phyloP scores from a whole-genome alignment of 1,284 basidiomycete species.

The Hypsizygus ulmarius region DNA sequence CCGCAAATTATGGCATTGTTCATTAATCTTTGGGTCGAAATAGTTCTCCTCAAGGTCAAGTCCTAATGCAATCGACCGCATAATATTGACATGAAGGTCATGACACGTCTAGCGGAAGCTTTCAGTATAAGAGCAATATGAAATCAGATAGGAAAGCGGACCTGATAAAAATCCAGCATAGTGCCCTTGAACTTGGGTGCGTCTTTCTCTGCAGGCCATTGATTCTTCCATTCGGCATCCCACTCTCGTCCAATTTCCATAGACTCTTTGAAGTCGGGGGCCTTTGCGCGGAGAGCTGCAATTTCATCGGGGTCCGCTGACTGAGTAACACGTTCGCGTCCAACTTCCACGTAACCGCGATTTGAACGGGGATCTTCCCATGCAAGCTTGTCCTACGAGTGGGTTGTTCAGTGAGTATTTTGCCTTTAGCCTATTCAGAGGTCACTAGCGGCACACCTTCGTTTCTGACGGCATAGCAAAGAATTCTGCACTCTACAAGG shows the following conservation, averaged over 20 bases:
- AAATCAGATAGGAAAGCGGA: constrained; percentile 21
- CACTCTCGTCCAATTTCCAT: constrained; percentile 86
- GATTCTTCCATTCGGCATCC: constrained; percentile 73
- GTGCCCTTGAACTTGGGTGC: constrained; percentile 66
- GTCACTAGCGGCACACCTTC: constrained; percentile 47
- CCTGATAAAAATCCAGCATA: constrained; percentile 75
- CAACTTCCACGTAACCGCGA: constrained; percentile 77
- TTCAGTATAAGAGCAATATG: background rate
- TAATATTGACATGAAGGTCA: constrained; percentile 68
- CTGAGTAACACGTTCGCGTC: constrained; percentile 80
- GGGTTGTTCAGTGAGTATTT: background rate
- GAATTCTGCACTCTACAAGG: constrained; percentile 64
- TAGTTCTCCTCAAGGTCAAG: constrained; percentile 68
- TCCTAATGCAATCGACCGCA: constrained; percentile 80
- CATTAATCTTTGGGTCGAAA: constrained; percentile 71
- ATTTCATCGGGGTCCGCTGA: constrained; percentile 73
- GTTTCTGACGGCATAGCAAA: constrained; percentile 61
- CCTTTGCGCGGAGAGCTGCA: constrained; percentile 61
- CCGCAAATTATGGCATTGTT: constrained; percentile 76
- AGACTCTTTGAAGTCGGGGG: constrained; percentile 79
- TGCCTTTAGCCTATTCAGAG: background rate
- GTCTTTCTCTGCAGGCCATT: constrained; percentile 69
- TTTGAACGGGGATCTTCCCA: constrained; percentile 84
- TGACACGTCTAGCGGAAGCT: constrained; percentile 57
- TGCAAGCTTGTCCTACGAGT: constrained; percentile 50